These are phyloP conservation scores for Ophiocordyceps australis DNA, from an alignment of 2,329 filamentous ascomycete genomes.

Conservation along the genomic window DNA sequence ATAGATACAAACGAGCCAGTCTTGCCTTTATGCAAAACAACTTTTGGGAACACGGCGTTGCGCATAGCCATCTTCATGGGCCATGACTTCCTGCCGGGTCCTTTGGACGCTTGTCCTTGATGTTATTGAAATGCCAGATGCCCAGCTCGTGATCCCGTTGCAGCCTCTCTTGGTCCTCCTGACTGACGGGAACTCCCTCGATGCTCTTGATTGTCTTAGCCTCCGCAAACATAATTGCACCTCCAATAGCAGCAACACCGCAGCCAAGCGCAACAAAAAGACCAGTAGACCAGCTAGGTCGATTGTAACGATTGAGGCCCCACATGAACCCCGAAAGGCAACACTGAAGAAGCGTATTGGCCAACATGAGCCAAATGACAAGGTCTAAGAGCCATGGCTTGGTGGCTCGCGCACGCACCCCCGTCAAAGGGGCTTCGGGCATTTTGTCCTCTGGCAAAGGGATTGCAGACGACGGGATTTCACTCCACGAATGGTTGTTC, in stretches of 20 bases:
- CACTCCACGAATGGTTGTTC: constrained; percentile 18
- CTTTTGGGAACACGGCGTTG: too few relatives aligned
- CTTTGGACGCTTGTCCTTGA: constrained; percentile 20
- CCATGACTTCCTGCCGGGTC: too few relatives aligned
- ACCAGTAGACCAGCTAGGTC: constrained; percentile 68
- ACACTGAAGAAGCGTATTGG: constrained; percentile 63
- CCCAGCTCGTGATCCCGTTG: constrained; percentile 33
- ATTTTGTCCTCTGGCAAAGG: constrained; percentile 47
- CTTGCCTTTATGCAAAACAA: too few relatives aligned
- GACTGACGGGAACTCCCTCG: constrained; percentile 49
- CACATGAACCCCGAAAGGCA: constrained; percentile 69
- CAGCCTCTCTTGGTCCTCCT: constrained; percentile 31
- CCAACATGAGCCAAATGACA: constrained; percentile 60
- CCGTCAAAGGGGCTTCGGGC: constrained; percentile 52
- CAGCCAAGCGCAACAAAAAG: constrained; percentile 62
- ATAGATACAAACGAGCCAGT: too few relatives aligned
- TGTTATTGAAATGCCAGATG: constrained; percentile 32
- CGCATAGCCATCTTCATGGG: too few relatives aligned
- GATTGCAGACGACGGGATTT: constrained; percentile 19
- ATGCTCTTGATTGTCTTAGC: constrained; percentile 53
- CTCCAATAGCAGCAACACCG: constrained; percentile 47
- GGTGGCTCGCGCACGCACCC: constrained; percentile 48
- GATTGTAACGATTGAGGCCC: constrained; percentile 51
- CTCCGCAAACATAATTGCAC: constrained; percentile 52
- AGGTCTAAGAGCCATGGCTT: constrained; percentile 60